Evolutionary conservation across 2,329 filamentous ascomycete species (phyloP), one percentile per base, ranked within the genome.

Genomic region (Botrytis galanthina): DNA sequence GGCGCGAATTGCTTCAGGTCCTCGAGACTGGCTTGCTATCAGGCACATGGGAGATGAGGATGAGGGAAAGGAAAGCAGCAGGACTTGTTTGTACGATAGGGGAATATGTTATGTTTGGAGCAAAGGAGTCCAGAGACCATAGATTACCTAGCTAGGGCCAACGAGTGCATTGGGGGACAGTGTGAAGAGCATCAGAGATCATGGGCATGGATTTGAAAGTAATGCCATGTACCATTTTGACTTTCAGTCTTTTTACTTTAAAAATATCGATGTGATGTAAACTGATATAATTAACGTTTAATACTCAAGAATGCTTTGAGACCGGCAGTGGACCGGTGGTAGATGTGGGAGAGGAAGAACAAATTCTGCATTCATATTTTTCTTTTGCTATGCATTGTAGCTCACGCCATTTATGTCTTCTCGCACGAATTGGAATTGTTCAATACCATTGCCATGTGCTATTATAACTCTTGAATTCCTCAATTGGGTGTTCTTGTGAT

Each of bases 21-120:
- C 20, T 42, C 39, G 48, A 69, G 51, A 57, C 48, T 6, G 39
- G 29, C 29, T 69, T 4, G 48, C 66, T 69, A 69, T 59, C 29
- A 59, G 48, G 48, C 51, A 44, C 22, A 20, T 18, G 39, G 10
- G 39, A 51, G 57, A 44, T 18, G 35, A 57, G 51, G n/a, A 57
- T 29, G 51, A 29, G 16, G 35, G 68, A 48, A 44, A 32, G 29
- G 18, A 22, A 62, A 57, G 51, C 51, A 57, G 44, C 51, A 57
- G 44, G 57, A 26, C n/a, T 18, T 71, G 29, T 71, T 70, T 71
- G 69, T 71, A 71, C 59, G 59, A 71, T 71, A 71, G 59, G 39
- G 39, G 44, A 39, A 60, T 71, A 54, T 59, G 42, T 37, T 62
- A 35, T n/a, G 54, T 20, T 70, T 70, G 29, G 29, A 57, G 57